These are phyloP conservation scores for Colletotrichum agaves DNA, from an alignment of 2,329 filamentous ascomycete species.

Conservation along the genomic window DNA sequence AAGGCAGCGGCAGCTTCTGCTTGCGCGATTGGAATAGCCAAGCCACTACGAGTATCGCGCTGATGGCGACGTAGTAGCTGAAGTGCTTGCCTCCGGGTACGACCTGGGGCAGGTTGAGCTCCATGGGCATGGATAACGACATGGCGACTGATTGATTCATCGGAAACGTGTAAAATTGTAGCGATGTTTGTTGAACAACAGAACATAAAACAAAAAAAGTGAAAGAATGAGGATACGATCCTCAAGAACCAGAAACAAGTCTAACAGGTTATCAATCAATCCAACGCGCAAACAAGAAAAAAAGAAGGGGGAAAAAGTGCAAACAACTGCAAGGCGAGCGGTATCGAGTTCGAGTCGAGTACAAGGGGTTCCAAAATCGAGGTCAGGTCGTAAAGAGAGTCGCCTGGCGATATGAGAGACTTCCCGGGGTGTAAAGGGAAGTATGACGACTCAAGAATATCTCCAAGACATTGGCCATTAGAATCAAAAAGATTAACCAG, in stretches of 20 bases:
- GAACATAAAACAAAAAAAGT: background rate
- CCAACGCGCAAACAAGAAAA: background rate
- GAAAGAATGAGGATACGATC: background rate
- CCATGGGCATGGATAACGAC: constrained; percentile 38
- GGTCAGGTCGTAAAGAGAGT: constrained; percentile 3
- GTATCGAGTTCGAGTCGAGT: background rate
- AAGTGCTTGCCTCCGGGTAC: constrained; percentile 46
- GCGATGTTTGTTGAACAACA: too few relatives aligned
- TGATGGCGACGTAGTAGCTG: constrained; percentile 55
- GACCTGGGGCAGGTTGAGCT: constrained; percentile 43
- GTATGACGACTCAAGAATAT: constrained; percentile 21
- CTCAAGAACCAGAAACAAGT: constrained; percentile 7
- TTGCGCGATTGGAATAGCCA: constrained; percentile 53
- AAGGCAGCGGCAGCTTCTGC: constrained; percentile 51
- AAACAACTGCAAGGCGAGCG: background rate
- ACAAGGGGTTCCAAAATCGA: background rate
- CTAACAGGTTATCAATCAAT: constrained; percentile 9
- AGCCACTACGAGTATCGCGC: constrained; percentile 48
- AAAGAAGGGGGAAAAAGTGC: background rate
- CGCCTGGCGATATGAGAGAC: constrained; percentile 8
- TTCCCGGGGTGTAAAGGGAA: constrained; percentile 23
- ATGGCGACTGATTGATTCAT: constrained; percentile 38
- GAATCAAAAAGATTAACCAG: constrained; percentile 10
- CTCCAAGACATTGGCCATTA: constrained; percentile 32
- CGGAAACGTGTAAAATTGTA: background rate